Conservation (phyloP, 2,329 filamentous ascomycete species). For the Fusarium brachygibbosum region DNA sequence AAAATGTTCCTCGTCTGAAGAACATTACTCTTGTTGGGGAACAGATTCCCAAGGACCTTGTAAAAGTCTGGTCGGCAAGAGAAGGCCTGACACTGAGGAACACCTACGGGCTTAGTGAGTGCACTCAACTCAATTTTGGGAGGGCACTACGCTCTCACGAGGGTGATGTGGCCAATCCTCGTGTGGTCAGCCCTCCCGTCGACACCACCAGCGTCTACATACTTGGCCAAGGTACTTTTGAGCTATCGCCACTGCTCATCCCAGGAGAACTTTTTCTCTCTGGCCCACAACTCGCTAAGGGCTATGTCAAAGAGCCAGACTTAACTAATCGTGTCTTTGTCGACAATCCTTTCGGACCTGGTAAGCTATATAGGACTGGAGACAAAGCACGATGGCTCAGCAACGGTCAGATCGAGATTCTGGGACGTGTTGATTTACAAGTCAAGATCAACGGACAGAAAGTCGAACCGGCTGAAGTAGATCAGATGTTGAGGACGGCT, state of each 20-base stretch:
- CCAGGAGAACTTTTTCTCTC: conserved; percentile 41
- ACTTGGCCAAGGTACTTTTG: conserved; percentile 1
- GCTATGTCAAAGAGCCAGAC: conserved; percentile 34
- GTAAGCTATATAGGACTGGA: conserved; percentile 40
- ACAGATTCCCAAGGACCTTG: conserved; percentile 21
- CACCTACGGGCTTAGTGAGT: conserved; percentile 42
- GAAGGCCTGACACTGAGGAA: conserved; percentile 13
- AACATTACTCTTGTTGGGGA: conserved; percentile 38
- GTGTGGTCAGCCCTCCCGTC: conserved; percentile 1
- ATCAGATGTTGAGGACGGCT: not conserved
- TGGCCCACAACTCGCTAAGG: conserved; percentile 35
- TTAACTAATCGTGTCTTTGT: conserved; percentile 26
- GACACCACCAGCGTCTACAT: conserved; percentile 30
- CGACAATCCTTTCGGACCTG: conserved; percentile 27
- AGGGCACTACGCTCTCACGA: not conserved
- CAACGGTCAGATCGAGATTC: conserved; percentile 36
- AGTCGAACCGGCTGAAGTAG: conserved; percentile 31
- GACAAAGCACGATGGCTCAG: conserved; percentile 36
- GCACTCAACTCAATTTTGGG: conserved; percentile 38
- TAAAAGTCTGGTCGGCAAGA: conserved; percentile 15
- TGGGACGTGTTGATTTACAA: conserved; percentile 44
- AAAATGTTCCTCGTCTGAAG: conserved; percentile 16
- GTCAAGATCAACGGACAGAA: conserved; percentile 46
- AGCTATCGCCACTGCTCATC: conserved; percentile 22
- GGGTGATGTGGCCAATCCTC: conserved; percentile 1